Percentiles rank a stretch among this genome's conserved stretches.
Evolutionary conservation across 768 basidiomycete species (phyloP).

Genomic region (Suillus sp.): DNA sequence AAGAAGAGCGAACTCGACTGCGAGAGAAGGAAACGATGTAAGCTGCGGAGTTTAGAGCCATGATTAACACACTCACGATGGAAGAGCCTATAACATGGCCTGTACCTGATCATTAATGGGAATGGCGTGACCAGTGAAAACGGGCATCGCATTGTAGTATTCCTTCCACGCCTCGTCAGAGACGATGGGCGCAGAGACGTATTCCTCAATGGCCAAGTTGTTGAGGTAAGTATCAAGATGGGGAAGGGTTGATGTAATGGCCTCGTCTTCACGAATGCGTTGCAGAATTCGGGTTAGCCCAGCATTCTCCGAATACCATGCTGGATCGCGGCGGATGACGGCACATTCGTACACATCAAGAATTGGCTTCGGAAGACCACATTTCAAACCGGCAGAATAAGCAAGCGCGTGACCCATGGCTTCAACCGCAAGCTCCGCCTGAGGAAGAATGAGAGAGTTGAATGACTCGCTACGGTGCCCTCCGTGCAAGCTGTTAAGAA

Average conservation of each 20-base stretch:
- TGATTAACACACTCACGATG: conserved; percentile 17
- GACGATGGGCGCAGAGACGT: conserved; percentile 55
- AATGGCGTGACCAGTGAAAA: conserved; percentile 45
- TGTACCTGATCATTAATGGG: conserved; percentile 42
- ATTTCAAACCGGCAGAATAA: conserved; percentile 52
- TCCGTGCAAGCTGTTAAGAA: conserved; percentile 38
- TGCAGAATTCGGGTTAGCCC: conserved; percentile 51
- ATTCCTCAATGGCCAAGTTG: conserved; percentile 49
- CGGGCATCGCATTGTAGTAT: conserved; percentile 43
- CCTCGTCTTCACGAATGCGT: conserved; percentile 48
- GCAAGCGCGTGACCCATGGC: conserved; percentile 67
- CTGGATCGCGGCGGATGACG: conserved; percentile 53
- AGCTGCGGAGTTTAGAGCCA: conserved; percentile 12
- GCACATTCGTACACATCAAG: conserved; percentile 59
- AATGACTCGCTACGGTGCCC: conserved; percentile 44
- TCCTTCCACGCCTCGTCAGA: conserved; percentile 52
- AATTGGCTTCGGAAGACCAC: conserved; percentile 47
- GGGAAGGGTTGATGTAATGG: conserved; percentile 46
- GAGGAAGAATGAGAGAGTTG: conserved; percentile 57
- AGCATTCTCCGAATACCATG: conserved; percentile 60
- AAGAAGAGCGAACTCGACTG: conserved; percentile 15
- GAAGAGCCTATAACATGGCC: conserved; percentile 42
- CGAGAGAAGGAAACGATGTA: conserved; percentile 5
- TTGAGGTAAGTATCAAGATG: conserved; percentile 43
- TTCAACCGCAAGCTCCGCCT: conserved; percentile 53